Conservation (phyloP, 1,284 basidiomycete species). For the Cryptococcus sp. region DNA sequence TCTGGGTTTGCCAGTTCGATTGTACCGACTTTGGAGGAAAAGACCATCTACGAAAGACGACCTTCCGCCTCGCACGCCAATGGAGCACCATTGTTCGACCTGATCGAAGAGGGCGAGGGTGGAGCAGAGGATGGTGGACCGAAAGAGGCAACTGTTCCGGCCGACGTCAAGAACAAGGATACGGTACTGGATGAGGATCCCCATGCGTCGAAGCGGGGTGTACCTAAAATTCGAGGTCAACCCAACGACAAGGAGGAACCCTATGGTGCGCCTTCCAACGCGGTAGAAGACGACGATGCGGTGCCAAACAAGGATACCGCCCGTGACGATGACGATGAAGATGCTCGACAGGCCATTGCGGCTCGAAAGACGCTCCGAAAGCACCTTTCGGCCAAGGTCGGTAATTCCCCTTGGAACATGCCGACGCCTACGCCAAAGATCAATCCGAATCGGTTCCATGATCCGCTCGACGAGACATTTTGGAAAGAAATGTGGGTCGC, state of each 20-base stretch:
- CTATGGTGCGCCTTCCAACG: conserved; percentile 55
- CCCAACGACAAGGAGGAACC: conserved; percentile 30
- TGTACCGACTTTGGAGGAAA: conserved; percentile 69
- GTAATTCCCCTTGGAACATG: conserved; percentile 47
- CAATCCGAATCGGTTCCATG: conserved; percentile 72
- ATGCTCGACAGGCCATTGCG: conserved; percentile 53
- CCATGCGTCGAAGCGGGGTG: conserved; percentile 15
- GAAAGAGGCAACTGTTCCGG: conserved; percentile 24
- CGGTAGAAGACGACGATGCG: conserved; percentile 50
- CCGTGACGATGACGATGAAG: conserved; percentile 51
- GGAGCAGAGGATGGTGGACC: conserved; percentile 7
- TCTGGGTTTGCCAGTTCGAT: conserved; percentile 60
- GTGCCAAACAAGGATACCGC: conserved; percentile 24
- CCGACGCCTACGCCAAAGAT: conserved; percentile 64
- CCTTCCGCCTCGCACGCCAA: conserved; percentile 38
- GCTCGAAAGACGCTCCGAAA: conserved; percentile 55
- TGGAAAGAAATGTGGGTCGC: conserved; percentile 87
- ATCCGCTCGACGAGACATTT: conserved; percentile 77
- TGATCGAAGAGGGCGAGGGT: conserved; percentile 22
- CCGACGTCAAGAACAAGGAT: conserved; percentile 18
- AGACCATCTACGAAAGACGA: conserved; percentile 52
- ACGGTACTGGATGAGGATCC: conserved; percentile 15
- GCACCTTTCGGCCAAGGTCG: conserved; percentile 55
- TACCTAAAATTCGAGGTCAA: conserved; percentile 10
- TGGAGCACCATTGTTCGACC: conserved; percentile 45